These are phyloP conservation scores for Corinectria fuckeliana DNA, from an alignment of 2,329 filamentous ascomycete genomes.

Conservation along the genomic window DNA sequence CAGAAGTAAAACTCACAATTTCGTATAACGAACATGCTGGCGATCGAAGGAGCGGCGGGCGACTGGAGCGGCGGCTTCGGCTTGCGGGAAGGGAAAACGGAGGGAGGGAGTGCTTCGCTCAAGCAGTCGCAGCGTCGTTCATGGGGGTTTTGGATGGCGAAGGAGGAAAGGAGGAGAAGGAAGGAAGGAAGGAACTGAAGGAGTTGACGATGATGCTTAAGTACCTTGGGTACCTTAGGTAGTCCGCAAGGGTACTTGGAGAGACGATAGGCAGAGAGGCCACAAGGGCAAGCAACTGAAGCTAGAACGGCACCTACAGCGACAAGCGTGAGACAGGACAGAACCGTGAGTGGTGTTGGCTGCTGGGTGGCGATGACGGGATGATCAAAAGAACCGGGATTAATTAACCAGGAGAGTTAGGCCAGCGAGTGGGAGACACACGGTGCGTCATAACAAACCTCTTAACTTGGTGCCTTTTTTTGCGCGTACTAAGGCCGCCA, in stretches of 20 bases:
- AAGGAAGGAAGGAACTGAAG: constrained; percentile 10
- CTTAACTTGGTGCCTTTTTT: constrained; percentile 29
- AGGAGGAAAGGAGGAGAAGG: constrained; percentile 4
- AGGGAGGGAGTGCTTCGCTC: not conserved
- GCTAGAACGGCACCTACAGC: not conserved
- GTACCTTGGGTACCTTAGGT: constrained; percentile 12
- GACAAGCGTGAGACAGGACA: constrained; percentile 2
- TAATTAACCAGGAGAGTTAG: constrained; percentile 10
- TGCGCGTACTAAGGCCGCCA: constrained; percentile 27
- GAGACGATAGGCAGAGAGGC: constrained; percentile 22
- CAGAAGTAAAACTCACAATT: constrained; percentile 42
- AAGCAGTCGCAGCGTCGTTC: constrained; percentile 12
- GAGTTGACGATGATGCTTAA: constrained; percentile 28
- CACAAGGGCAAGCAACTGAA: constrained; percentile 20
- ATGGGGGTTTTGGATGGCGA: not conserved
- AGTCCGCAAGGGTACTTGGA: too few species aligned
- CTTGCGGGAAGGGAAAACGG: not conserved
- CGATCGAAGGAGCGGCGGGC: constrained; percentile 10
- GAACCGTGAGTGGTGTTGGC: not conserved
- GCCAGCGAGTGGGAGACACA: constrained; percentile 14
- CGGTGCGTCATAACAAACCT: constrained; percentile 39
- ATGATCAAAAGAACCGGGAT: constrained; percentile 10
- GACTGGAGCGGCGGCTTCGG: not conserved
- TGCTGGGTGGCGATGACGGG: constrained; percentile 21
- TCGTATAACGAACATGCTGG: constrained; percentile 48